A percentile compares a stretch with the other conserved stretches of the same genome.
phyloP scores from a whole-genome alignment of 2,329 filamentous ascomycete genomes.

The Stachybotrys echinatus region DNA sequence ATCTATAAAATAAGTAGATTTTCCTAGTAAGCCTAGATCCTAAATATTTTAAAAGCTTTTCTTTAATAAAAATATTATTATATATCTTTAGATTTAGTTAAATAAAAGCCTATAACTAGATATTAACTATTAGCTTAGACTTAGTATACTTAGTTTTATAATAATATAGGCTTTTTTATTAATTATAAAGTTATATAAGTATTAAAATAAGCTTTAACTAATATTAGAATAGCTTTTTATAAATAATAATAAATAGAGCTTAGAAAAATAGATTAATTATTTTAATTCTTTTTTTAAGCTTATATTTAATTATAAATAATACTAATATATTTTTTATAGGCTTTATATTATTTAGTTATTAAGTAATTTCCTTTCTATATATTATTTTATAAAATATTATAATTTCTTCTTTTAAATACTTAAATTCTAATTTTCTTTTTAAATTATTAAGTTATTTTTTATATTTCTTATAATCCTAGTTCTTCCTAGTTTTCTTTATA shows the following conservation, averaged over 20 bases:
- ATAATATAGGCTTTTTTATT: constrained; percentile 10
- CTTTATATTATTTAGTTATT: constrained; percentile 12
- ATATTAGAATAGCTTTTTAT: constrained; percentile 12
- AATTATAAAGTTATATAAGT: constrained; percentile 11
- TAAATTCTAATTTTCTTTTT: background rate
- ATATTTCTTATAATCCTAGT: background rate
- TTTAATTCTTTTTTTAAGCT: constrained; percentile 14
- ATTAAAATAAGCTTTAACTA: constrained; percentile 10
- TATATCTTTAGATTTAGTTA: background rate
- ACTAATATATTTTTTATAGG: constrained; percentile 10
- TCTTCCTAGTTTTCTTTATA: background rate
- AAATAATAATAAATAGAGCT: constrained; percentile 8
- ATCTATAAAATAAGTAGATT: background rate
- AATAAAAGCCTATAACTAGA: background rate
- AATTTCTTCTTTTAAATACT: background rate
- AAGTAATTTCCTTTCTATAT: constrained; percentile 12
- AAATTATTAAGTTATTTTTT: background rate
- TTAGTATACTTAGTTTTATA: background rate
- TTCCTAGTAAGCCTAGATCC: background rate
- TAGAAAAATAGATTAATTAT: constrained; percentile 14
- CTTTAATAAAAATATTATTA: background rate
- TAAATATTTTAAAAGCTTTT: background rate
- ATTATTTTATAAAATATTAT: constrained; percentile 10
- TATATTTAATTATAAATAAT: constrained; percentile 11
- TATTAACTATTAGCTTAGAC: background rate